Evolutionary conservation across 2,329 filamentous ascomycete species (phyloP).

Genomic region (Monilinia aucupariae): DNA sequence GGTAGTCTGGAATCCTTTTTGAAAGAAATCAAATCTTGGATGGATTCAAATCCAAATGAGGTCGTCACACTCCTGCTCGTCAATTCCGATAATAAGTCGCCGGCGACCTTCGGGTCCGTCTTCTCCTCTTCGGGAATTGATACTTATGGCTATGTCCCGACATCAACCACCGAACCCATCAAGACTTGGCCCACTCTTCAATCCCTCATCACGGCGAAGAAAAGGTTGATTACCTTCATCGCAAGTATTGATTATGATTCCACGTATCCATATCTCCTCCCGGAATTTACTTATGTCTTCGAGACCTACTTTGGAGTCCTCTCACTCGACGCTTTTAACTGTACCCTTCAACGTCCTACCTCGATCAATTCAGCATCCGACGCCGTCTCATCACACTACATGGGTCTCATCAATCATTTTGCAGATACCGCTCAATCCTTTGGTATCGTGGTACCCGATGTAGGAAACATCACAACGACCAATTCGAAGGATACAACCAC

Average conservation of each 20-base stretch:
- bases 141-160: conserved; percentile 54
- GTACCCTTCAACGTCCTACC: conserved; percentile 61
- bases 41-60: conserved; percentile 53
- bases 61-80: conserved; percentile 60
- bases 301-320: conserved; percentile 67
- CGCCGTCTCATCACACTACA: conserved; percentile 53
- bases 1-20: conserved; percentile 53
- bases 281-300: conserved; percentile 63
- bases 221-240: conserved; percentile 64
- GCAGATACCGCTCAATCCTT: conserved; percentile 53
- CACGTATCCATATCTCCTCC: conserved; percentile 52
- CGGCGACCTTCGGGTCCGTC: conserved; percentile 46
- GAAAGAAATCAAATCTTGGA: conserved; percentile 52
- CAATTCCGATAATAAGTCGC: conserved; percentile 53
- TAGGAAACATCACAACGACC: conserved; percentile 54
- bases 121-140: conserved; percentile 51
- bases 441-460: conserved; percentile 56
- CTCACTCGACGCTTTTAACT: conserved; percentile 61
- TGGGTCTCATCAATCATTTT: conserved; percentile 80
- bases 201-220: conserved; percentile 58
- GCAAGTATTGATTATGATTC: conserved; percentile 45
- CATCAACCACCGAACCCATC: conserved; percentile 40
- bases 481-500: conserved; percentile 50
- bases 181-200: conserved; percentile 66
- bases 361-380: conserved; percentile 43